These are phyloP conservation scores for Rhizopogon vulgaris DNA, from an alignment of 768 basidiomycete species.

Conservation along the genomic window DNA sequence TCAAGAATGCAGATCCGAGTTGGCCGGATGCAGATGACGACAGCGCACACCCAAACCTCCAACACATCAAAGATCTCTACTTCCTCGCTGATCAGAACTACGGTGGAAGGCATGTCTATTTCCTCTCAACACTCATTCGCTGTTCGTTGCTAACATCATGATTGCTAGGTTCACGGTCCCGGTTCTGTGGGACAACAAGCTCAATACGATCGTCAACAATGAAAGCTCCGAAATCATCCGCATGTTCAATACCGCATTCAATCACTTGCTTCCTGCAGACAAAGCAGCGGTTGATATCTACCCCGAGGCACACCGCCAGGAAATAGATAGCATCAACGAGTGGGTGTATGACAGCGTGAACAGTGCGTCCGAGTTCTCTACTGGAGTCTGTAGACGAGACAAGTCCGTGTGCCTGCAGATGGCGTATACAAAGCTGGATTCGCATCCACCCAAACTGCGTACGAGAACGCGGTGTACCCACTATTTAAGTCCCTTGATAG, in stretches of 20 bases:
- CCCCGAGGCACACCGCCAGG: slow-evolving; percentile 58
- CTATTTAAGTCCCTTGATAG: slow-evolving; percentile 79
- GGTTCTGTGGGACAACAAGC: slow-evolving; percentile 89
- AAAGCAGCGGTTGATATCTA: slow-evolving; percentile 70
- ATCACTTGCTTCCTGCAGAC: slow-evolving; percentile 60
- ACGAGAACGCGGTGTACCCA: slow-evolving; percentile 66
- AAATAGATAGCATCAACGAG: slow-evolving; percentile 81
- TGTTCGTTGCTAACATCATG: neutral
- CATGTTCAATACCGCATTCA: slow-evolving; percentile 84
- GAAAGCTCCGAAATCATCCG: slow-evolving; percentile 95
- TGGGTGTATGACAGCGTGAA: slow-evolving; percentile 87
- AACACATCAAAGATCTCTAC: slow-evolving; percentile 84
- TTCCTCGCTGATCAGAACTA: slow-evolving; percentile 69
- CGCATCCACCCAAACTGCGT: slow-evolving; percentile 74
- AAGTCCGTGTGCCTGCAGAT: slow-evolving; percentile 26
- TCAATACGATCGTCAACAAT: slow-evolving; percentile 86
- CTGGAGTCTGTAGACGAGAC: neutral
- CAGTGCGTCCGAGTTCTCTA: slow-evolving; percentile 40
- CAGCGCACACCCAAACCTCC: slow-evolving; percentile 51
- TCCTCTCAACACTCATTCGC: neutral
- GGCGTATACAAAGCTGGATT: slow-evolving; percentile 91
- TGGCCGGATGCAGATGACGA: slow-evolving; percentile 76
- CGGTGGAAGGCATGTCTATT: slow-evolving; percentile 48
- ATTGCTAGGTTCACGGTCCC: slow-evolving; percentile 74
- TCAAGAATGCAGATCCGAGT: slow-evolving; percentile 52